Percentiles rank a stretch among this genome's conserved stretches.
Conservation (phyloP, 140 eudicot genomes). For the Flaveria floridana region DNA sequence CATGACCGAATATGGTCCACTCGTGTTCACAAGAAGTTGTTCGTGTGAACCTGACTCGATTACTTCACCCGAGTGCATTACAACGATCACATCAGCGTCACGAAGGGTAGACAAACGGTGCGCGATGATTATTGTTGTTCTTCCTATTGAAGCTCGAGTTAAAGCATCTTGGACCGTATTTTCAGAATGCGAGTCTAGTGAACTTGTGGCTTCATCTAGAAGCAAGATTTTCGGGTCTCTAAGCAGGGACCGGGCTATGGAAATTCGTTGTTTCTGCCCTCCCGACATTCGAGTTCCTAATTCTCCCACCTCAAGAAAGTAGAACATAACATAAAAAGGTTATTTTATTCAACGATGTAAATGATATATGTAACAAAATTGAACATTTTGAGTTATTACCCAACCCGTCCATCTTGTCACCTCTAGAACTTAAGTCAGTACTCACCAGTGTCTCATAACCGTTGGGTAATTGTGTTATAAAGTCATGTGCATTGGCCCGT, state of each 20-base stretch:
- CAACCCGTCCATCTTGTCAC: not conserved
- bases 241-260: constrained; percentile 40
- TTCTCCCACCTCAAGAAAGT: constrained; percentile 38
- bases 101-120: constrained; percentile 41
- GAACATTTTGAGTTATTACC: not conserved
- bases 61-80: constrained; percentile 35
- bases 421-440: not conserved
- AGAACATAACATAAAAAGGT: not conserved
- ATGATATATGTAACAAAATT: too few species aligned
- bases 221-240: constrained; percentile 37
- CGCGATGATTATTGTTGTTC: constrained; percentile 38
- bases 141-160: constrained; percentile 36
- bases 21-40: constrained; percentile 22
- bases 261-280: constrained; percentile 41
- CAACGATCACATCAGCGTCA: constrained; percentile 31
- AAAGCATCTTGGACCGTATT: constrained; percentile 34
- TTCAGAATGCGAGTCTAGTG: constrained; percentile 42
- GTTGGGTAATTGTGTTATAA: constrained; percentile 33
- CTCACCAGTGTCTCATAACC: constrained; percentile 40
- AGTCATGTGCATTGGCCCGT: constrained; percentile 36
- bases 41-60: constrained; percentile 35
- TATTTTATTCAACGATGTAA: too few species aligned
- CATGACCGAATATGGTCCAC: constrained; percentile 31
- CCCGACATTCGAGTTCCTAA: constrained; percentile 40
- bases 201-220: constrained; percentile 44